Conservation (phyloP, 129 eudicot species). For the Tagetes patula region DNA sequence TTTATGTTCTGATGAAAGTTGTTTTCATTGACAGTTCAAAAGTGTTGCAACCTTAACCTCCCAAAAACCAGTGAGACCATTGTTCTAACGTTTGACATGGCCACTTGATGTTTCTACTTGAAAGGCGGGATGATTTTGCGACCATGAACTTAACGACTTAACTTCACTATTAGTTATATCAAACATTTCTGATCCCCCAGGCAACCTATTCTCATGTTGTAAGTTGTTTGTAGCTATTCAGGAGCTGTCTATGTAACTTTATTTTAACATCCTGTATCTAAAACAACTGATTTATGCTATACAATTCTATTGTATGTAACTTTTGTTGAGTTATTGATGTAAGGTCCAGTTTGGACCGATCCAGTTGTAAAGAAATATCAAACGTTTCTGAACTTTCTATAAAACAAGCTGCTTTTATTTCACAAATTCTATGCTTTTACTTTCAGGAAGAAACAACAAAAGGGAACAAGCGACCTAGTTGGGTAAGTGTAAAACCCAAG, state of each 20-base stretch:
- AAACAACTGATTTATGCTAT: constrained; percentile 29
- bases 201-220: constrained; percentile 24
- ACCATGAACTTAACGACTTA: constrained; percentile 18
- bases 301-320: constrained; percentile 15
- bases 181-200: neutral
- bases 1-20: constrained; percentile 6
- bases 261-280: constrained; percentile 37
- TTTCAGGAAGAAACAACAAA: neutral
- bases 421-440: neutral
- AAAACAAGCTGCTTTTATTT: neutral
- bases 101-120: constrained; percentile 26
- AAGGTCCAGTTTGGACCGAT: neutral
- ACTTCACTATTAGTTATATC: neutral
- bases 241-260: constrained; percentile 21
- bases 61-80: constrained; percentile 44
- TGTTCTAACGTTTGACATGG: constrained; percentile 39
- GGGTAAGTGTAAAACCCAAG: neutral
- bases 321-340: constrained; percentile 2
- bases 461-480: neutral
- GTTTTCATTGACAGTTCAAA: constrained; percentile 61
- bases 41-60: constrained; percentile 65
- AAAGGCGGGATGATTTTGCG: constrained; percentile 33
- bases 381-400: too few species aligned
- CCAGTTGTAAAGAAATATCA: too few species aligned
- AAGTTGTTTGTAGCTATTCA: constrained; percentile 32